Evolutionary conservation across 345 rosid genomes (phyloP), one percentile per base, ranked within the genome.

Genomic region (Boechera divaricarpa): DNA sequence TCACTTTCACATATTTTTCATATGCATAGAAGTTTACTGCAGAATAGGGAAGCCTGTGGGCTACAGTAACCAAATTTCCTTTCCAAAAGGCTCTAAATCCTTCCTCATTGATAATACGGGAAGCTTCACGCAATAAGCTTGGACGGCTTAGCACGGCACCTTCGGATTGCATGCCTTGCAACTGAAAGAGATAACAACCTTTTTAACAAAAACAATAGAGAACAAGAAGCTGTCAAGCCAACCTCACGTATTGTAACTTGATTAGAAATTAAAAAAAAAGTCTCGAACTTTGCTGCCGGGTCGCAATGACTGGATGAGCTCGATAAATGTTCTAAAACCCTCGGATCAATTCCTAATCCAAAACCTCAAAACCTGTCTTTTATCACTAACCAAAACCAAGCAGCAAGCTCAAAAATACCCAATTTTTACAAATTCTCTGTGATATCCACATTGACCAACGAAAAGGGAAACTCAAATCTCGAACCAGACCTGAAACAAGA

Each of bases 51-150:
- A 92, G 89, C 61, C 99, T 97, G 59, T 95, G 99, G 10, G 86
- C 93, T 67, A 91, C 87, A 5, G 96, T 95, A 55, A 95, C 99
- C 32, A 95, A 36, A 77, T 95, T 95, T 44, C 99, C 99, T 81
- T 87, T 95, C 99, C 98, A 95, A 82, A 95, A 91, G 29, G 99
- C 99, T 80, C 90, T 86, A 77, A 88, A 80, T 28, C 99, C 99
- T 81, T 95, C 98, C 83, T 95, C 98, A 18, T 81, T 84, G 49
- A 86, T 33, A 60, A 95, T 83, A 21, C 97, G 89, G 0, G 96
- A 91, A 67, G 98, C 98, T 81, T 95, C 99, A 1, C 74, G 85
- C 93, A 88, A 91, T 72, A 95, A 80, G 74, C 90, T 66, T 60
- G 92, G 81, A 79, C 88, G 87, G 56, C 81, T 76, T 74, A 95